Conservation (phyloP, 2,329 filamentous ascomycete species). For the Diaporthe caulivora region DNA sequence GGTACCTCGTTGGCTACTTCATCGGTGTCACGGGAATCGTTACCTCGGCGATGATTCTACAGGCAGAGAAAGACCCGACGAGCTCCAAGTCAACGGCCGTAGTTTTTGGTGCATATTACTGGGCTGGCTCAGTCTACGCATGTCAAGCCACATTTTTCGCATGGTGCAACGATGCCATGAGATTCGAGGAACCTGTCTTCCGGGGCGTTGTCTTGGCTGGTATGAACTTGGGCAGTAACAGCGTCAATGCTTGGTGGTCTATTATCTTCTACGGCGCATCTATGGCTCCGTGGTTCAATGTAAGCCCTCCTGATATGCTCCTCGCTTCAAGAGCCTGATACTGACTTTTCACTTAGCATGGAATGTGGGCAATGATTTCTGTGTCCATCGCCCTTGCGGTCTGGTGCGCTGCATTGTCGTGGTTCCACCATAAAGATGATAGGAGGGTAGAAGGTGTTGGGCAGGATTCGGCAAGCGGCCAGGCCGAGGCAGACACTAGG, state of each 20-base stretch:
- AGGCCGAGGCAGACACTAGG: background rate
- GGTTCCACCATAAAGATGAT: slow-evolving; percentile 52
- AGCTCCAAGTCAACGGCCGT: slow-evolving; percentile 59
- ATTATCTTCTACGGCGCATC: slow-evolving; percentile 78
- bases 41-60: slow-evolving; percentile 73
- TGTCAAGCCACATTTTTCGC: slow-evolving; percentile 82
- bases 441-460: slow-evolving; percentile 38
- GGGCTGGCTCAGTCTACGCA: slow-evolving; percentile 77
- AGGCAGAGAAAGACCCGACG: slow-evolving; percentile 57
- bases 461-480: background rate
- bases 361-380: slow-evolving; percentile 82
- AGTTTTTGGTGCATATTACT: slow-evolving; percentile 77
- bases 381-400: slow-evolving; percentile 68
- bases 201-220: slow-evolving; percentile 76
- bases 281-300: slow-evolving; percentile 74
- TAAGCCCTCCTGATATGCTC: slow-evolving; percentile 51
- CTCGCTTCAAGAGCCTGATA: slow-evolving; percentile 34
- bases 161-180: slow-evolving; percentile 79
- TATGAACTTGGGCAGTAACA: slow-evolving; percentile 78
- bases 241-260: slow-evolving; percentile 80
- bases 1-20: slow-evolving; percentile 76
- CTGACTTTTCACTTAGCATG: slow-evolving; percentile 55
- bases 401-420: slow-evolving; percentile 69
- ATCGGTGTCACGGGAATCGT: slow-evolving; percentile 74
- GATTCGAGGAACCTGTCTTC: slow-evolving; percentile 72